A percentile compares a stretch with the other conserved stretches of the same genome.
Conservation (phyloP, 139 green algal genomes). For the Picochlorum sp. region DNA sequence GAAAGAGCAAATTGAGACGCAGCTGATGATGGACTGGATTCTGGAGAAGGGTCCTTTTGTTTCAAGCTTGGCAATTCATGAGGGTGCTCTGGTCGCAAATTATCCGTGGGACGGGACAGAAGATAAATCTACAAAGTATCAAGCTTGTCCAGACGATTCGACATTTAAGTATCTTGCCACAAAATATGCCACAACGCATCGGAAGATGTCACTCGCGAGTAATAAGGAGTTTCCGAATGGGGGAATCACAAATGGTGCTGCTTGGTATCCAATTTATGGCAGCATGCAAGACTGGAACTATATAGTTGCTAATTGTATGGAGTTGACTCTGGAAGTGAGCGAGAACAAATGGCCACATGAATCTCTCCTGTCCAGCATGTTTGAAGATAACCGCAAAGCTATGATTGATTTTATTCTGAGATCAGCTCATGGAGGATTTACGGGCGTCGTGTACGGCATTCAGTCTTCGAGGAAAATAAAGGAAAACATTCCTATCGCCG, state of each 20-base stretch:
- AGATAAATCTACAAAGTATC: constrained; percentile 49
- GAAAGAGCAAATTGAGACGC: constrained; percentile 57
- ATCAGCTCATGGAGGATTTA: constrained; percentile 37
- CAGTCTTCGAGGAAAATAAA: constrained; percentile 7
- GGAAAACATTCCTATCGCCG: constrained; percentile 16
- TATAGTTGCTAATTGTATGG: constrained; percentile 57
- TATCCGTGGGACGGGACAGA: constrained; percentile 72
- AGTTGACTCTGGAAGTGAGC: constrained; percentile 84
- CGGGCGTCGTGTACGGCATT: constrained; percentile 8
- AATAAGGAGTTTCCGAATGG: constrained; percentile 56
- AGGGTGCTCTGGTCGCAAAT: constrained; percentile 78
- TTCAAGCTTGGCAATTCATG: constrained; percentile 10
- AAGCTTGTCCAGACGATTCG: constrained; percentile 60
- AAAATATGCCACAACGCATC: constrained; percentile 60
- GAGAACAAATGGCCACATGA: constrained; percentile 63
- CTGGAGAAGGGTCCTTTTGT: constrained; percentile 32
- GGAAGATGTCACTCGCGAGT: constrained; percentile 32
- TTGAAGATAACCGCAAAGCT: constrained; percentile 54
- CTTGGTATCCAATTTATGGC: constrained; percentile 89
- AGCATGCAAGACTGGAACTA: constrained; percentile 91
- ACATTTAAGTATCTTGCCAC: constrained; percentile 63
- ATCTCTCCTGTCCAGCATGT: constrained; percentile 40
- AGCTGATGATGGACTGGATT: constrained; percentile 64
- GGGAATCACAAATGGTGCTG: constrained; percentile 84
- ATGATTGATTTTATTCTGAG: constrained; percentile 47